Base-by-base conservation (phyloP, 768 basidiomycete genomes). In the Boletus rubropictus region DNA sequence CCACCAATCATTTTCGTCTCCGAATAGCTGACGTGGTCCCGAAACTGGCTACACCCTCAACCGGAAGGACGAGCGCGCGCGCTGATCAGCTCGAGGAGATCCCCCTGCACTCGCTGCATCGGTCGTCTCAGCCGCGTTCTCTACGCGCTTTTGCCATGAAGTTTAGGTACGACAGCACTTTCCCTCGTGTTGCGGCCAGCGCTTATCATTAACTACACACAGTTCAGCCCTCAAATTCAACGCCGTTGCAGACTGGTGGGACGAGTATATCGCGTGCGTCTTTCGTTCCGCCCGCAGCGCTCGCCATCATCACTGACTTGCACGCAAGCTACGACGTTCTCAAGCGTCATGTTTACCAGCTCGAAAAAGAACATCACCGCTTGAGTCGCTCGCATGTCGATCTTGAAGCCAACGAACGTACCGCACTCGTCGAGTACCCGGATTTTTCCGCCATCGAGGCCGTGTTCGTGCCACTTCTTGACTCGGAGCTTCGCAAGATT, bases 151-250 rank as follows among this genome's bases (percentile, higher is more conserved):
- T 58, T 3, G 58, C 62, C 9, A 67, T 69, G 66, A 69, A 69
- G 46, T 67, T 56, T n/a, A 69, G 66, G 66, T 69, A n/a, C n/a
- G 45, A 17, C 28, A 1, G 11, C 5, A 20, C 20, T 20, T 7
- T n/a, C 9, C 5, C 14, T 15, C 14, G 29, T 5, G 11, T 31
- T 14, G 2, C 6, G 24, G 4, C 24, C 24, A 6, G 3, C 8
- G 24, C 24, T 25, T 25, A 25, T 31, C 29, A 24, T 22, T 36
- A 18, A 27, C 12, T 14, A 10, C 18, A 1, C 28, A 87, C 24
- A 89, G 86, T 58, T 87, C 86, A 27, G 86, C 89, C 8, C 77
- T 93, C 59, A 89, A 90, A 65, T 93, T 93, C 69, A 94, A 94
- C 56, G 87, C 89, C 3, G 86, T 92, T 21, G 74, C 89, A 0